Evolutionary conservation across 192 early-diverging fungal species (phyloP).

Genomic region (Coemansia brasiliensis): DNA sequence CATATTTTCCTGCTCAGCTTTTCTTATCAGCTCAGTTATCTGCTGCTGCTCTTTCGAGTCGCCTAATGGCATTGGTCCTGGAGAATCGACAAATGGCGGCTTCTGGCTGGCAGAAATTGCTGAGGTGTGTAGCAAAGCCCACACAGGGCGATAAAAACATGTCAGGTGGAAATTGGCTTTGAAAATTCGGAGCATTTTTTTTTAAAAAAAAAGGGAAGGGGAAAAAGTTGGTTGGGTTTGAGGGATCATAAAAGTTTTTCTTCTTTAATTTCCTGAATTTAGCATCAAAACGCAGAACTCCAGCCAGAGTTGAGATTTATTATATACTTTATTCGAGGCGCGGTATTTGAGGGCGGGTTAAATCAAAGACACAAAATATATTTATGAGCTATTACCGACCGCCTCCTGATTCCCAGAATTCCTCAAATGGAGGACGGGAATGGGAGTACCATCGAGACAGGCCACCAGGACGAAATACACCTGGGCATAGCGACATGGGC

Average conservation of each 20-base stretch:
- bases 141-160: neutral
- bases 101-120: constrained; percentile 2
- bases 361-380: neutral
- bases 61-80: constrained; percentile 67
- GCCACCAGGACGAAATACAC: neutral
- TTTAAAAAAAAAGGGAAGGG: constrained; percentile 1
- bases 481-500: constrained; percentile 5
- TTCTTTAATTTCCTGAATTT: constrained; percentile 1
- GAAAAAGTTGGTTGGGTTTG: neutral
- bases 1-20: constrained; percentile 42
- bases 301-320: neutral
- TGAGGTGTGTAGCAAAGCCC: neutral
- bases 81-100: constrained; percentile 35
- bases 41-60: constrained; percentile 61
- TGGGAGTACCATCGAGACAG: constrained; percentile 26
- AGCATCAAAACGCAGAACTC: neutral
- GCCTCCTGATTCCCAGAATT: constrained; percentile 22
- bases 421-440: constrained; percentile 15
- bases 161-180: neutral
- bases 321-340: neutral
- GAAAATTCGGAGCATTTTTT: constrained; percentile 5
- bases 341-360: too few relatives aligned
- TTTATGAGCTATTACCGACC: constrained; percentile 39
- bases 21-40: constrained; percentile 59
- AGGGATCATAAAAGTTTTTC: neutral